These are phyloP conservation scores for Pseudoturritis turrita DNA, from an alignment of 345 rosid species.

Conservation along the genomic window DNA sequence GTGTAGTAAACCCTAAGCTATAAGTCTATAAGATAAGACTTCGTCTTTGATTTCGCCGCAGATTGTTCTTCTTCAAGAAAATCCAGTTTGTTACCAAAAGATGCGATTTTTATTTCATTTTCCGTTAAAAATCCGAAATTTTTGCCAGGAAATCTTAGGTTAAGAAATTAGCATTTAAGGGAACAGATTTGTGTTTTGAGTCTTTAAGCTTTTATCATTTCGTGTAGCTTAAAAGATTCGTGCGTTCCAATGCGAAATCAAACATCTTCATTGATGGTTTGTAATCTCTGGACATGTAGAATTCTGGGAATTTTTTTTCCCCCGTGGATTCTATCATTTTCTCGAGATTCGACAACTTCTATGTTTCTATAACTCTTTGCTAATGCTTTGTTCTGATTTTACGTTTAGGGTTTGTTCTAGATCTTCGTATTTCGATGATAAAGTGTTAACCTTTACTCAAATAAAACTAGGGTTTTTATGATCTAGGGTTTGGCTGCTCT, in stretches of 20 bases:
- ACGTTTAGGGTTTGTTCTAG: not conserved
- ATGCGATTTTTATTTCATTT: not conserved
- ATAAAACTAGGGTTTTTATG: not conserved
- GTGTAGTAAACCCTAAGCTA: constrained; percentile 12
- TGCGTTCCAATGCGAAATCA: constrained; percentile 23
- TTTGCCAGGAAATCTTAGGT: not conserved
- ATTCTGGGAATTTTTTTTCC: not conserved
- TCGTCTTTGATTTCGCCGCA: constrained; percentile 18
- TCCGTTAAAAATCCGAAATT: not conserved
- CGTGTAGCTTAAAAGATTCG: constrained; percentile 5
- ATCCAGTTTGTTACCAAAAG: not conserved
- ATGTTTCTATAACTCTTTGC: not conserved
- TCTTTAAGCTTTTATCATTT: constrained; percentile 20
- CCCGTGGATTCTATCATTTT: constrained; percentile 26
- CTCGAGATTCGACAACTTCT: constrained; percentile 30
- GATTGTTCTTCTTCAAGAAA: not conserved
- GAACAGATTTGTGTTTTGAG: not conserved
- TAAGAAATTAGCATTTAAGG: constrained; percentile 13
- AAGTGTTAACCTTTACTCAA: not conserved
- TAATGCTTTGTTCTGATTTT: not conserved
- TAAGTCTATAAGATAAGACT: constrained; percentile 1
- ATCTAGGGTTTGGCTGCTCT: constrained; percentile 9
- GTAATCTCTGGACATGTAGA: constrained; percentile 31
- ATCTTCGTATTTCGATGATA: not conserved
- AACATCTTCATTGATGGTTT: constrained; percentile 12